phyloP scores from a whole-genome alignment of 768 basidiomycete genomes.

The Leccinum uliginosum region DNA sequence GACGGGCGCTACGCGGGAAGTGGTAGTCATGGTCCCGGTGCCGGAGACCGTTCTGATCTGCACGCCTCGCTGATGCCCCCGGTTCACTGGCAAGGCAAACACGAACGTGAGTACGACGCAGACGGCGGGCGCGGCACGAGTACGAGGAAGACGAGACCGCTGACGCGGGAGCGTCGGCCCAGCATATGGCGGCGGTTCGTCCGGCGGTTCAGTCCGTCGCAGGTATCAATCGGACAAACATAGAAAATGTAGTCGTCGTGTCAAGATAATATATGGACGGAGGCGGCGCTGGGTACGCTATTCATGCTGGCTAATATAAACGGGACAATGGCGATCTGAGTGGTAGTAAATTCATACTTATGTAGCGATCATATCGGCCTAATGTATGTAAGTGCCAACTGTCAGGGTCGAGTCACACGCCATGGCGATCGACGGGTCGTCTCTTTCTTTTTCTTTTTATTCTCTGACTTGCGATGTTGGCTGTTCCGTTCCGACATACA shows the following conservation, averaged over 20 bases:
- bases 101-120: neutral
- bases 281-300: neutral
- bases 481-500: neutral
- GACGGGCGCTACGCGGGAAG: slow-evolving; percentile 5
- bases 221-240: slow-evolving; percentile 17
- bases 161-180: slow-evolving; percentile 16
- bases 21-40: slow-evolving; percentile 1
- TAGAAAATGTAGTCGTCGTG: neutral
- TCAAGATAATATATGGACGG: neutral
- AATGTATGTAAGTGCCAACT: neutral
- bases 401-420: neutral
- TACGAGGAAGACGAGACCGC: neutral
- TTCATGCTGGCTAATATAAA: neutral
- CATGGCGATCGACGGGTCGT: neutral
- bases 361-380: neutral
- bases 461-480: neutral
- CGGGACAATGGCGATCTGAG: neutral
- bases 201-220: slow-evolving; percentile 21
- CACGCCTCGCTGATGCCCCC: neutral
- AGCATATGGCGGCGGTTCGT: slow-evolving; percentile 26
- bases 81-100: neutral
- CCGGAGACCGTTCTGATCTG: slow-evolving; percentile 6
- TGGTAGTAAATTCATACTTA: too few species aligned
- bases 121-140: neutral
- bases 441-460: neutral